These are phyloP conservation scores for Ceratocystis cubensis DNA, from an alignment of 2,329 filamentous ascomycete genomes.

Conservation along the genomic window DNA sequence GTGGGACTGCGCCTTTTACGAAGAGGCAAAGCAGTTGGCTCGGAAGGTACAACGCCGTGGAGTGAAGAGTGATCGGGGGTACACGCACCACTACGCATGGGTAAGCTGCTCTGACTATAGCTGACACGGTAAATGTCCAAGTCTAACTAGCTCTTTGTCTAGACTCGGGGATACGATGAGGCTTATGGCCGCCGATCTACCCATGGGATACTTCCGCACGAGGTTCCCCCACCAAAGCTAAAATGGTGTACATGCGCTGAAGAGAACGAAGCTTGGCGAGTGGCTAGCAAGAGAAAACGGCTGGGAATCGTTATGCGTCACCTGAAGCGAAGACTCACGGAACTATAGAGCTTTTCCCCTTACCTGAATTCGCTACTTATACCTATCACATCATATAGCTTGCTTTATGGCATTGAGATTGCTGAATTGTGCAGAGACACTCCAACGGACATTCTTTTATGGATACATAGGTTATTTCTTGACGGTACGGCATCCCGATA, in stretches of 20 bases:
- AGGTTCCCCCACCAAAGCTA: constrained; percentile 6
- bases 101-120: not conserved
- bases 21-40: constrained; percentile 12
- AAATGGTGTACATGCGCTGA: constrained; percentile 10
- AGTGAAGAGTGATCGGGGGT: constrained; percentile 6
- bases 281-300: constrained; percentile 4
- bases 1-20: constrained; percentile 16
- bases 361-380: too few relatives aligned
- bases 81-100: constrained; percentile 16
- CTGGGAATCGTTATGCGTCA: constrained; percentile 1
- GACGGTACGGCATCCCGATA: too few relatives aligned
- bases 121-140: not conserved
- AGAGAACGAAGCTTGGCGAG: constrained; percentile 7
- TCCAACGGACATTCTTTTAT: too few relatives aligned
- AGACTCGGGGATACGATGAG: constrained; percentile 11
- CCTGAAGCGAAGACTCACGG: constrained; percentile 5
- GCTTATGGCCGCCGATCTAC: constrained; percentile 8
- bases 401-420: too few relatives aligned
- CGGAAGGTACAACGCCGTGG: constrained; percentile 13
- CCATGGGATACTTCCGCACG: constrained; percentile 8
- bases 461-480: too few relatives aligned
- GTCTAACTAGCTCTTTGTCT: not conserved
- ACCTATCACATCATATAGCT: too few relatives aligned
- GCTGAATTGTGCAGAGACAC: too few relatives aligned
- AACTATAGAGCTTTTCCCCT: not conserved